Evolutionary conservation across 2,329 filamentous ascomycete genomes (phyloP).

Genomic region (Fusarium sp.): DNA sequence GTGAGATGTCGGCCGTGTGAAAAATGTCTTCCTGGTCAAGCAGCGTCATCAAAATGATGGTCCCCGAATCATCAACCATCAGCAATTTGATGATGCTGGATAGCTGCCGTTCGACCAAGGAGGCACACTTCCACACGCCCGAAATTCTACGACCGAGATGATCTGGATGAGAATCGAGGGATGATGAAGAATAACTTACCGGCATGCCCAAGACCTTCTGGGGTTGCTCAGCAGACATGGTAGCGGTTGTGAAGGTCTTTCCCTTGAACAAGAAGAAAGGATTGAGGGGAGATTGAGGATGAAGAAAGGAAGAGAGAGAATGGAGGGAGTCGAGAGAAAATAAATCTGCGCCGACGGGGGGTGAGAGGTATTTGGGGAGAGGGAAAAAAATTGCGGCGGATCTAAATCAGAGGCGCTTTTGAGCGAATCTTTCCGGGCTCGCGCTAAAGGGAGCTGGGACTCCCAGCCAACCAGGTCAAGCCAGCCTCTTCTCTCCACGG

Average conservation of each 20-base stretch:
- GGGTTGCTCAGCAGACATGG: constrained; percentile 70
- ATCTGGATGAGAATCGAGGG: constrained; percentile 14
- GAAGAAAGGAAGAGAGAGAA: constrained; percentile 61
- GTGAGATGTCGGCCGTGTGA: constrained; percentile 17
- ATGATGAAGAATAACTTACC: constrained; percentile 63
- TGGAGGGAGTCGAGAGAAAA: constrained; percentile 60
- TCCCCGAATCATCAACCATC: background rate
- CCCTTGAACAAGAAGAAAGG: constrained; percentile 65
- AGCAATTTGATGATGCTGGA: constrained; percentile 29
- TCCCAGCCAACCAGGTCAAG: constrained; percentile 44
- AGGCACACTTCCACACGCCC: constrained; percentile 46
- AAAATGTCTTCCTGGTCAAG: constrained; percentile 1
- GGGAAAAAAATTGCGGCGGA: constrained; percentile 67
- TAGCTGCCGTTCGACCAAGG: constrained; percentile 17
- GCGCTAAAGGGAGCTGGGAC: constrained; percentile 54
- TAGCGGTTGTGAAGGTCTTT: constrained; percentile 60
- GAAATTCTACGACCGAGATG: constrained; percentile 48
- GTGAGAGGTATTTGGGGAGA: constrained; percentile 60
- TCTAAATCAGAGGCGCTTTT: constrained; percentile 63
- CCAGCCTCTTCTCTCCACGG: constrained; percentile 50
- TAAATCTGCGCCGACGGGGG: constrained; percentile 63
- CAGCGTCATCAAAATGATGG: background rate
- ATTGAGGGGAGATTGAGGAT: constrained; percentile 74
- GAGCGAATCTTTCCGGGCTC: constrained; percentile 68
- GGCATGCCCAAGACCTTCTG: constrained; percentile 77